phyloP scores from a whole-genome alignment of 2,329 filamentous ascomycete genomes.

The Phyllosticta citriasiana region DNA sequence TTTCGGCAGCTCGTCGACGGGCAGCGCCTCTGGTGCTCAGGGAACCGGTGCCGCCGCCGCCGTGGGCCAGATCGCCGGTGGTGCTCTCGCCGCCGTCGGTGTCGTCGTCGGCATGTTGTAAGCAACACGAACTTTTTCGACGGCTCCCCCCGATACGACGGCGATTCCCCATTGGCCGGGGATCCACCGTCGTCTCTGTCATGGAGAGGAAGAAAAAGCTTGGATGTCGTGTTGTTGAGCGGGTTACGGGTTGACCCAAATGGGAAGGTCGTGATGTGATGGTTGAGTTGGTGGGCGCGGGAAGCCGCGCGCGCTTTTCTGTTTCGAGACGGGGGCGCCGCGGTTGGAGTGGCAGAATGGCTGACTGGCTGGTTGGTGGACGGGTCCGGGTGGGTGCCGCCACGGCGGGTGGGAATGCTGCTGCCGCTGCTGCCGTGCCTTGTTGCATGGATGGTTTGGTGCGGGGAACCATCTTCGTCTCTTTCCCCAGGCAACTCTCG shows the following conservation, averaged over 20 bases:
- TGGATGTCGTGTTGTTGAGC: neutral
- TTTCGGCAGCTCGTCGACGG: neutral
- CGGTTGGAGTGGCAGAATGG: neutral
- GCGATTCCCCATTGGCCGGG: neutral
- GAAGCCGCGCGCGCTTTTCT: neutral
- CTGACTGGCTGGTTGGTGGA: neutral
- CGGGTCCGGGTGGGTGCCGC: too few species aligned
- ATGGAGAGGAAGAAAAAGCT: neutral
- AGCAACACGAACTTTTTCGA: neutral
- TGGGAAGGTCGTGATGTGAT: neutral
- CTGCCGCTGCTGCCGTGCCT: too few species aligned
- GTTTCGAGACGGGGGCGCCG: neutral
- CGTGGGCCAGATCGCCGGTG: constrained; percentile 15
- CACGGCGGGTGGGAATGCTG: neutral
- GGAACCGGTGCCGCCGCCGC: constrained; percentile 13
- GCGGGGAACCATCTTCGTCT: neutral
- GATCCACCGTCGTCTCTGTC: neutral
- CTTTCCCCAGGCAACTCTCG: neutral
- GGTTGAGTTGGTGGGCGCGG: neutral
- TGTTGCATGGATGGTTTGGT: neutral
- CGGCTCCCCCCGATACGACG: neutral
- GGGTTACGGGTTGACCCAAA: neutral
- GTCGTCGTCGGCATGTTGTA: neutral
- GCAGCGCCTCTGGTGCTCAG: constrained; percentile 12
- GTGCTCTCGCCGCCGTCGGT: constrained; percentile 18